Evolutionary conservation across 2,329 filamentous ascomycete species (phyloP), one percentile per base, ranked within the genome.

Genomic region (Cladosporium sp.): DNA sequence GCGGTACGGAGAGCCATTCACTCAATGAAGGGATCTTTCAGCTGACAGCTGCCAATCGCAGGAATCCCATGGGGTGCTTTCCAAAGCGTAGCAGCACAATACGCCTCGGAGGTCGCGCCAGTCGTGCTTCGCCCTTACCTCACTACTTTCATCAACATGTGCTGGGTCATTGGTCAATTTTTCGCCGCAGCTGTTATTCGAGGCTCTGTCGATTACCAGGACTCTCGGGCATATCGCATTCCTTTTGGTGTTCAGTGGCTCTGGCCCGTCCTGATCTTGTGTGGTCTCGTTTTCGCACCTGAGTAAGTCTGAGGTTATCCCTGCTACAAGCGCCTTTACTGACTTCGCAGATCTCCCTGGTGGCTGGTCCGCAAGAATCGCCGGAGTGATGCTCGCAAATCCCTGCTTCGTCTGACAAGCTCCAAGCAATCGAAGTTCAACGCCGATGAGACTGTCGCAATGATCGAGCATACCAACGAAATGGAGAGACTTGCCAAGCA

Each of bases 381-480:
- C 27, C 42, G 17, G 2, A 47, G 53, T n/a, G 53, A 58, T n/a
- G 55, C 56, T 8, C 53, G 50, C 17, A 24, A 18, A 7, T 48
- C 49, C 13, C 43, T 60, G 3, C 27, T 47, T 19, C 47, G 55
- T 15, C 49, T 58, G 6, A 54, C 51, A 52, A 56, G 36, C 17
- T 19, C 36, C 7, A 47, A 47, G 24, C 44, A 47, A 36, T 17
- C 44, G 8, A n/a, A 30, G 22, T 47, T 47, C 78, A 84, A 92
- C 60, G 79, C 85, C 7, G 85, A 93, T 55, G 87, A 92, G 69
- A 92, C 87, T 0, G 75, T 95, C 38, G 85, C 88, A 60, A 91
- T 95, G 87, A 93, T 95, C 85, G 81, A 89, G 2, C 87, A 92
- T 64, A 95, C 89, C 0, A 89, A 50, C 29, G 47, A 42, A 27